Conservation (phyloP, 1,284 basidiomycete species). For the Rhodotorula sp. region DNA sequence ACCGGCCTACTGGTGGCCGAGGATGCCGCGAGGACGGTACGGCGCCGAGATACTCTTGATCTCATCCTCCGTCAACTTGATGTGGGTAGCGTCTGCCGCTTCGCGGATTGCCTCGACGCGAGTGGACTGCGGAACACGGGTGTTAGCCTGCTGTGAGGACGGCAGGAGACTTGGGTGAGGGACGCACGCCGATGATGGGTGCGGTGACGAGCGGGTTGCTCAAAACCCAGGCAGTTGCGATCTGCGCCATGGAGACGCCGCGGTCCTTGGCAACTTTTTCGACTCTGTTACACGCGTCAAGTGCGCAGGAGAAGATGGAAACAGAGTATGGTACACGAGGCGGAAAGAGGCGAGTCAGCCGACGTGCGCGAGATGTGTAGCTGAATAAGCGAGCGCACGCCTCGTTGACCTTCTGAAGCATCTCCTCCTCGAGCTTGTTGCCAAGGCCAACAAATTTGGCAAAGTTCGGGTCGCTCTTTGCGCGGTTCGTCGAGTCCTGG, state of each 20-base stretch:
- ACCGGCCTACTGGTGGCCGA: constrained; percentile 46
- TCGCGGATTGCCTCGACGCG: constrained; percentile 39
- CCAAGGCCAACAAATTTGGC: constrained; percentile 37
- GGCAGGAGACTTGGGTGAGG: no score
- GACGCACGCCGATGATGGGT: constrained; percentile 41
- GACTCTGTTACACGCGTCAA: constrained; percentile 12
- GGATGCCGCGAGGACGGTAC: constrained; percentile 53
- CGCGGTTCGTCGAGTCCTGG: constrained; percentile 30
- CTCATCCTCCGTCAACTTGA: constrained; percentile 59
- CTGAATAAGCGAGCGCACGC: constrained; percentile 12
- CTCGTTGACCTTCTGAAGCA: constrained; percentile 35
- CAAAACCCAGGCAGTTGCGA: constrained; percentile 41
- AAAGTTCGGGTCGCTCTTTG: constrained; percentile 35
- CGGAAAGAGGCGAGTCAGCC: not conserved
- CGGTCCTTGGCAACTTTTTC: constrained; percentile 41
- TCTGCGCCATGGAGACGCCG: constrained; percentile 43
- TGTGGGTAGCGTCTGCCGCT: constrained; percentile 47
- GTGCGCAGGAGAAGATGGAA: not conserved
- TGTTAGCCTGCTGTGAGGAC: no score
- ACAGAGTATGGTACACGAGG: no score
- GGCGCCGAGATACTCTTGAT: constrained; percentile 56
- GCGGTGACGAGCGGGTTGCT: constrained; percentile 38
- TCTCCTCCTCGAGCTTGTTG: constrained; percentile 26
- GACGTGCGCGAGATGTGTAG: not conserved
- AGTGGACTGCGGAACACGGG: constrained; percentile 20